Base-by-base conservation (phyloP, 2,329 filamentous ascomycete species). In the Scedosporium aurantiacum region DNA sequence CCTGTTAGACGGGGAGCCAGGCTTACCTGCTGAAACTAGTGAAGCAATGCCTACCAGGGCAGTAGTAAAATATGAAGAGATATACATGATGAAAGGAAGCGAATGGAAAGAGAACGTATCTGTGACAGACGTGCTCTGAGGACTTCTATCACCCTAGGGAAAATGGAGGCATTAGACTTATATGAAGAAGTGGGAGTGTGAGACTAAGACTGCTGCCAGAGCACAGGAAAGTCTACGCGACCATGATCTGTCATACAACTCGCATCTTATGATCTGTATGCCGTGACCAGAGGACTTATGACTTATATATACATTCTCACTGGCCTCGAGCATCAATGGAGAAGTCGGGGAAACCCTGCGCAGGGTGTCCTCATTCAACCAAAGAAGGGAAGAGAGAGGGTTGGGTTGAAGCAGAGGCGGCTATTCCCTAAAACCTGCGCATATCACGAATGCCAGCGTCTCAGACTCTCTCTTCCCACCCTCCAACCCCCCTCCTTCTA, bases 21-120 rank as follows among this genome's bases (percentile, higher is more conserved):
- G 62, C 68, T 54, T 64, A 72, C 70, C 70, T 59, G 69, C 67
- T 59, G 64, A 63, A 27, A 63, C 70, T 23, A 72, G 50, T 21
- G 68, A 70, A 57, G 62, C 61, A 54, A 71, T 61, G 64, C 68
- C 69, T 57, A 63, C 64, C 32, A 73, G 66, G 64, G 68, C 69
- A n/a, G 28, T 40, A n/a, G 28, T 40, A 10, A 59, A 5, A 32
- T 25, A 50, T 10, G 25, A 43, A 18, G 37, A 50, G 40, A 47
- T 59, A 59, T 59, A 47, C 40, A 57, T 50, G 61, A 63, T 47
- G 37, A 28, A 63, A 25, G 5, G 21, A 14, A 27, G 12, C 18
- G 23, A 54, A 54, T 28, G 23, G 18, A 27, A 28, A 54, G 23
- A 28, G 12, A 23, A 16, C 7, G 10, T 14, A 54, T 5, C 18